These are phyloP conservation scores for Galerina marginata DNA, from an alignment of 768 basidiomycete genomes.

Conservation along the genomic window DNA sequence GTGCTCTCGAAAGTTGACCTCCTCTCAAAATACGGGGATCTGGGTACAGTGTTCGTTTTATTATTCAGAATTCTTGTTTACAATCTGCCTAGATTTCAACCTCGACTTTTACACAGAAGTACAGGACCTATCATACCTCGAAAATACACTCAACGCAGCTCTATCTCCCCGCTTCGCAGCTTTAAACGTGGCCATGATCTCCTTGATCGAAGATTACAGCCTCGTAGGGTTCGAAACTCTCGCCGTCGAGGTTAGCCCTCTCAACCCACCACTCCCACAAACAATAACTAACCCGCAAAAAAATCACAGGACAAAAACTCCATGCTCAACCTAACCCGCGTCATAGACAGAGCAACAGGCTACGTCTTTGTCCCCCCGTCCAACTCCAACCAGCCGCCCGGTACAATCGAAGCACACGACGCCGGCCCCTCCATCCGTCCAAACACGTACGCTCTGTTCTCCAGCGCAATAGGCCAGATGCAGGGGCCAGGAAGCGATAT, in stretches of 20 bases:
- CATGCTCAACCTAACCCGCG: slow-evolving; percentile 86
- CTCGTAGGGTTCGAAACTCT: slow-evolving; percentile 97
- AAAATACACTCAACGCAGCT: slow-evolving; percentile 70
- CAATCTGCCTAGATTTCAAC: slow-evolving; percentile 77
- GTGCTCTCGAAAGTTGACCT: slow-evolving; percentile 96
- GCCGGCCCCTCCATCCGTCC: slow-evolving; percentile 53
- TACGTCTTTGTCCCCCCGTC: slow-evolving; percentile 80
- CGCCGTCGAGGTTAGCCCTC: slow-evolving; percentile 78
- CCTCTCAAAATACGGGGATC: slow-evolving; percentile 86
- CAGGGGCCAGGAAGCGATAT: slow-evolving; percentile 57
- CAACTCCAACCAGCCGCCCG: slow-evolving; percentile 37
- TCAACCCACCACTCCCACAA: not conserved
- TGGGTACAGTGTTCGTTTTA: slow-evolving; percentile 59
- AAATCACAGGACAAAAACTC: slow-evolving; percentile 93
- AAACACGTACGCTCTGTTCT: slow-evolving; percentile 72
- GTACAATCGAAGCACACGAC: slow-evolving; percentile 38
- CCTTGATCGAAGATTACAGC: slow-evolving; percentile 90
- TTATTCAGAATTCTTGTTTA: slow-evolving; percentile 3
- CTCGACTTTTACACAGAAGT: slow-evolving; percentile 98
- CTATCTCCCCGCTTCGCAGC: slow-evolving; percentile 68
- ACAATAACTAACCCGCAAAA: not conserved
- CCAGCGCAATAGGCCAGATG: slow-evolving; percentile 63
- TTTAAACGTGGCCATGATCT: slow-evolving; percentile 89
- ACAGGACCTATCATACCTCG: slow-evolving; percentile 90
- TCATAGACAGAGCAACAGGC: slow-evolving; percentile 91